Evolutionary conservation across 2,329 filamentous ascomycete genomes (phyloP), one percentile per base, ranked within the genome.

Genomic region (Zymoseptoria passerinii): DNA sequence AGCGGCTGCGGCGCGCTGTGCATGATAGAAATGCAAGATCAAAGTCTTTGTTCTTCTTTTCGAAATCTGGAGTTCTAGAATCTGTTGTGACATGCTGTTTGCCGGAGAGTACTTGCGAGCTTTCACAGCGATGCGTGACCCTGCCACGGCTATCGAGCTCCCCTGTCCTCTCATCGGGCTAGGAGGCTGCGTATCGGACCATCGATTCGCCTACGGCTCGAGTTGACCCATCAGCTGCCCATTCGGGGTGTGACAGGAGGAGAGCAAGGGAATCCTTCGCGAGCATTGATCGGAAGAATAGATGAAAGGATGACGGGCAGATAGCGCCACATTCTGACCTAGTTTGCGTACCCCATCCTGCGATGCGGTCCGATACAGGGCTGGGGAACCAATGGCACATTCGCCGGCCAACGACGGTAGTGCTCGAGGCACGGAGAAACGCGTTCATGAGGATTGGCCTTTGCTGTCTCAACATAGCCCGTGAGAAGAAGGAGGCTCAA

Each of bases 261-360:
- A 53, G 54, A 60, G 53, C 50, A n/a, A 40, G 10, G 35, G 35
- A 16, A 40, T 40, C 35, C 35, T 40, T 53, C 54, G 61, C 58
- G 52, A 55, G 57, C 57, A 53, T 44, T 44, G 35, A 44, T 44
- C 35, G 35, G 35, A 44, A 44, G 35, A 44, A 44, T n/a, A n/a
- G 35, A 44, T 44, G 35, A 51, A 55, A 52, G 55, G 57, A 61
- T 62, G 62, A 64, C 60, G 57, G 58, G 58, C 61, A 64, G 60
- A 57, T 60, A 53, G 57, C 61, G 61, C 61, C 35, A 44, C 35
- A 5, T 44, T 44, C 13, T 16, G 16, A 44, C 35, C 35, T 44
- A 44, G 35, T 13, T 44, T 44, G 35, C 35, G 35, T 16, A 44
- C 35, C 59, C 59, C 55, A 58, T 57, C 23, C 53, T 50, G 44